phyloP scores from a whole-genome alignment of 2,329 filamentous ascomycete species.

The Sporothrix pseudoabietina region DNA sequence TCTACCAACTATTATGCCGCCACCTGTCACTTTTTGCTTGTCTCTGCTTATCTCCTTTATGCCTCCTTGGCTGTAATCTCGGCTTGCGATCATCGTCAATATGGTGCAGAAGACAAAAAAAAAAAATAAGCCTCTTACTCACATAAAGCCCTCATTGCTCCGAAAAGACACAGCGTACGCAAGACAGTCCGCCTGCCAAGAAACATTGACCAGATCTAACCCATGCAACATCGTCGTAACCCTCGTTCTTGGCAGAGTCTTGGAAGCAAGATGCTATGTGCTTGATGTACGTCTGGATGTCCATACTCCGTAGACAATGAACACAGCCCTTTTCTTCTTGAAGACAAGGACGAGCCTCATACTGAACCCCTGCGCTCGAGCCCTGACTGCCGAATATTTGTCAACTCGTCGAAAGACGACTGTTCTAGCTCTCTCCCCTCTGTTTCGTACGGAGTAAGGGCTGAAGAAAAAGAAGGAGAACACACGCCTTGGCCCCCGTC shows the following conservation, averaged over 20 bases:
- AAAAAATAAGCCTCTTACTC: background rate
- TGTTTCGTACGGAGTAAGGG: too few relatives aligned
- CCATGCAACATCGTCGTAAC: background rate
- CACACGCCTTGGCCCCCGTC: background rate
- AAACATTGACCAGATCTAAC: background rate
- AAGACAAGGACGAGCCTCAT: background rate
- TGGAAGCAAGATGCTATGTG: constrained; percentile 2
- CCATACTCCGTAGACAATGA: background rate
- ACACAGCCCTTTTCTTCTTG: too few relatives aligned
- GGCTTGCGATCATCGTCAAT: background rate
- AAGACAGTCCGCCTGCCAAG: background rate
- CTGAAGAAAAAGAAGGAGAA: background rate
- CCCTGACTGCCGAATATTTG: background rate
- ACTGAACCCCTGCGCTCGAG: background rate
- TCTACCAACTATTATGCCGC: background rate
- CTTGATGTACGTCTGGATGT: background rate
- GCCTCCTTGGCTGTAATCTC: background rate
- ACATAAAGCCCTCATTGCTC: background rate
- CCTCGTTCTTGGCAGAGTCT: constrained; percentile 10
- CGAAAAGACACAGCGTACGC: background rate
- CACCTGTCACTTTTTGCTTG: constrained; percentile 3
- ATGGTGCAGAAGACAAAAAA: background rate
- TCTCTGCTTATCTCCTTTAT: background rate
- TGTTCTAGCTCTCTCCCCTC: background rate
- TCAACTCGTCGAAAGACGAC: background rate